Conservation (phyloP, 1,284 basidiomycete species). For the Melampsora larici-populina region DNA sequence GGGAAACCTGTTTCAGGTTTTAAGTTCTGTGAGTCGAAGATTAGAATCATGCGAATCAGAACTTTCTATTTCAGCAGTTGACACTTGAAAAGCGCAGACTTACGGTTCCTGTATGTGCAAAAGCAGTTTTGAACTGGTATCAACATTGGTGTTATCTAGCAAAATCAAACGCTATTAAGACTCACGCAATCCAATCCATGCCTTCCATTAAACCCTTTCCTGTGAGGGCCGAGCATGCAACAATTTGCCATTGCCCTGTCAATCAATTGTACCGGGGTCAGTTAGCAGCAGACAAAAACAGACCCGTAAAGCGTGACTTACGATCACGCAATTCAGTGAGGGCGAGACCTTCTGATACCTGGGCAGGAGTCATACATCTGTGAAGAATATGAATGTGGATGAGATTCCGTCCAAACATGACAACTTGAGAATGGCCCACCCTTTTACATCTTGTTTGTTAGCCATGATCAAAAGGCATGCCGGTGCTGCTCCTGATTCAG, state of each 20-base stretch:
- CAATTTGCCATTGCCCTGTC: slow-evolving; percentile 58
- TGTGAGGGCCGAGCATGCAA: slow-evolving; percentile 58
- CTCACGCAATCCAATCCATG: slow-evolving; percentile 44
- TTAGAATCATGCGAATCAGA: too few species aligned
- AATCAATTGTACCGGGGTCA: neutral
- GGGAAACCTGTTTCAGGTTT: too few species aligned
- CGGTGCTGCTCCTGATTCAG: slow-evolving; percentile 33
- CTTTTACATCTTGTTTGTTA: slow-evolving; percentile 59
- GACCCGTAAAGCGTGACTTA: slow-evolving; percentile 20
- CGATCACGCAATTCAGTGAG: slow-evolving; percentile 57
- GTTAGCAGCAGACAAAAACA: neutral
- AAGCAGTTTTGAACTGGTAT: too few species aligned
- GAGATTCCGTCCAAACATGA: neutral
- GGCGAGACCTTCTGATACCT: slow-evolving; percentile 57
- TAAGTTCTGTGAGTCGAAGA: too few species aligned
- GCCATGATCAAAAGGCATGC: slow-evolving; percentile 58
- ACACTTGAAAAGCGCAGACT: too few species aligned
- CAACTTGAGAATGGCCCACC: slow-evolving; percentile 30
- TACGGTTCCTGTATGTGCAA: too few species aligned
- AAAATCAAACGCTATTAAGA: neutral
- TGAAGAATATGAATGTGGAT: slow-evolving; percentile 10
- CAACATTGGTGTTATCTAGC: too few species aligned
- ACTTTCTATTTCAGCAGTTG: too few species aligned
- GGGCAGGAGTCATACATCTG: slow-evolving; percentile 55
- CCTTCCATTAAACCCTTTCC: slow-evolving; percentile 48